Evolutionary conservation across 371 early-diverging fungal genomes (phyloP), one percentile per base, ranked within the genome.

Genomic region (Choanephora cucurbitarum): DNA sequence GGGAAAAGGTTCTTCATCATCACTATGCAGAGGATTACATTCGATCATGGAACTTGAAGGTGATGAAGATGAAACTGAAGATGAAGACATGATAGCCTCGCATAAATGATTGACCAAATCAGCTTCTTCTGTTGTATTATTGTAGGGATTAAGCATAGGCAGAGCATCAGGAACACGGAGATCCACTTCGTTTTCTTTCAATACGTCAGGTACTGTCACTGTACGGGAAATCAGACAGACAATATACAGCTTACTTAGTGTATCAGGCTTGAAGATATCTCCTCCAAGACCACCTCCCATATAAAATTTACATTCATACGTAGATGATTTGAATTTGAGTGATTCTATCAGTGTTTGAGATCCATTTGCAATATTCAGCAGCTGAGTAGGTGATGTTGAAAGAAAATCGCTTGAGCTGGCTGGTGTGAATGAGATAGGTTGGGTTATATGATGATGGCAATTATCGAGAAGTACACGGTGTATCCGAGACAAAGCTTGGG

Each of bases 231-330:
- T 21, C 1, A 54, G 23, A 17, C 64, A 64, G 1, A 64, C 64
- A 44, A 64, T 58, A 18, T 64, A 64, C 2, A 64, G 7, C 1
- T 58, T 44, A 15, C 50, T 46, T n/a, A 58, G 23, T 18, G 53
- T 45, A 1, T 17, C 15, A 5, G 58, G 32, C 31, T 40, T 22
- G 37, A 64, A 58, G 5, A 64, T 32, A 28, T 64, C 64, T n/a
- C 54, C 64, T 13, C 58, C 64, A 44, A 64, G 44, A 0, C 64
- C 64, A 17, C 64, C 64, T 11, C 64, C 64, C 21, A 64, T 18
- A 50, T 64, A 58, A 40, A 64, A 64, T 23, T 19, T 41, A 31
- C 47, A 47, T 9, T 44, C 37, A 13, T 44, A 39, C 33, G 67
- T 67, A 5, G 70, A 51, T 23, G 64, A 59, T 40, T 47, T 53